Percentiles rank a stretch among this genome's conserved stretches.
Conservation (phyloP, 768 basidiomycete genomes). For the Russula earlei region DNA sequence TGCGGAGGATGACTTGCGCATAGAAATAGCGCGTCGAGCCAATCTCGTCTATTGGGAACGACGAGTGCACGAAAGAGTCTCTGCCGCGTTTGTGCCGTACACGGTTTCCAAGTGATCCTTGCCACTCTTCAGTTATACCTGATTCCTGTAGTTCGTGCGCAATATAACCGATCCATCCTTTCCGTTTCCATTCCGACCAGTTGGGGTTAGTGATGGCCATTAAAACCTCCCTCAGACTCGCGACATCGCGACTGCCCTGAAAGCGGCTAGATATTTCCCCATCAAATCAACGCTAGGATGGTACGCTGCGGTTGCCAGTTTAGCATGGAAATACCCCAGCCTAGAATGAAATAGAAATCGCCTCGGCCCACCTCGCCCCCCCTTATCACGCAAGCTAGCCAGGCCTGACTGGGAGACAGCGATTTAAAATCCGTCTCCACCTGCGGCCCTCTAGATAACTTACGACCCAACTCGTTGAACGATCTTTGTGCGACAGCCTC, state of each 20-base stretch:
- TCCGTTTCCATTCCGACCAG: background rate
- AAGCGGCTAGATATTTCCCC: background rate
- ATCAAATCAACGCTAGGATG: background rate
- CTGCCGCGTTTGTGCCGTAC: conserved; percentile 32
- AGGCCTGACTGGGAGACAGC: conserved; percentile 1
- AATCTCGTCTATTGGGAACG: conserved; percentile 80
- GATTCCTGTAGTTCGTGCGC: background rate
- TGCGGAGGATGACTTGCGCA: conserved; percentile 36
- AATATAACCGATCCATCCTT: background rate
- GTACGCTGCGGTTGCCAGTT: background rate
- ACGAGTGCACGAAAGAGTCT: conserved; percentile 50
- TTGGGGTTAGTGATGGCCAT: background rate
- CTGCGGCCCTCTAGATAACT: background rate
- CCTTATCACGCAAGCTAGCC: background rate
- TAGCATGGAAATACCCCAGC: background rate
- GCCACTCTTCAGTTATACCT: background rate
- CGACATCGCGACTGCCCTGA: background rate
- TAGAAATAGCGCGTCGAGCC: conserved; percentile 58
- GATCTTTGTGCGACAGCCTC: background rate
- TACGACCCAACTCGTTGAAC: background rate
- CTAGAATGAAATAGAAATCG: background rate
- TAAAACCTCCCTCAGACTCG: background rate
- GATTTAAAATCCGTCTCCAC: background rate
- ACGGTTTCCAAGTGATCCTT: background rate
- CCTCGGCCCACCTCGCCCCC: background rate